phyloP scores from a whole-genome alignment of 2,329 filamentous ascomycete species.

The Colletotrichum sp. region DNA sequence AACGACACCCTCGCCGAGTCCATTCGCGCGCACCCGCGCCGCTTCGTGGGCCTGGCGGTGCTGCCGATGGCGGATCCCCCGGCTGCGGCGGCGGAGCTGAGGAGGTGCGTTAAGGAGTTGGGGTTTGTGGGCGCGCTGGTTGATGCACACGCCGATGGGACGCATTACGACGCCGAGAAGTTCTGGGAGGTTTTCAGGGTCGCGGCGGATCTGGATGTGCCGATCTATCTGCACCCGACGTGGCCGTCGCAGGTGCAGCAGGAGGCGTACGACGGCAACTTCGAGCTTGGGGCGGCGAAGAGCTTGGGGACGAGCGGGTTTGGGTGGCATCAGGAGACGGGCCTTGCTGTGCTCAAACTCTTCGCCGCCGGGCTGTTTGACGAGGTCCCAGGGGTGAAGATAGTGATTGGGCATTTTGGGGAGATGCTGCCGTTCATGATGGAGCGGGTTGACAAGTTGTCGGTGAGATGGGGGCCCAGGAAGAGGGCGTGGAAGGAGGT shows the following conservation, averaged over 20 bases:
- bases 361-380: conserved; percentile 7
- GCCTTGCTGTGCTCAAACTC: conserved; percentile 29
- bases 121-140: conserved; percentile 68
- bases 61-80: conserved; percentile 55
- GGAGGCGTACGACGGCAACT: conserved; percentile 30
- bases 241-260: conserved; percentile 34
- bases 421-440: conserved; percentile 58
- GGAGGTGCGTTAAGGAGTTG: conserved; percentile 57
- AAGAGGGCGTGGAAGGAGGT: conserved; percentile 49
- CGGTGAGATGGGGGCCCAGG: conserved; percentile 33
- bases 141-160: conserved; percentile 63
- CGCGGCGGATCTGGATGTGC: conserved; percentile 63
- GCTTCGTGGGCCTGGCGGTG: background rate
- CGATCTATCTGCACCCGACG: conserved; percentile 67
- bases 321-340: conserved; percentile 58
- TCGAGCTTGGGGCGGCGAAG: conserved; percentile 28
- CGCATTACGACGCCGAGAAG: conserved; percentile 64
- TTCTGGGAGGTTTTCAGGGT: conserved; percentile 67
- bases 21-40: background rate
- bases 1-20: conserved; percentile 24
- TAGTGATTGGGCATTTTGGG: conserved; percentile 9
- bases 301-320: conserved; percentile 46
- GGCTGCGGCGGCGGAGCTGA: conserved; percentile 54
- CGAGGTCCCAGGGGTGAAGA: background rate
- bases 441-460: conserved; percentile 44